Conservation (phyloP, 805 yeast species). For the Danielia oregonensis region DNA sequence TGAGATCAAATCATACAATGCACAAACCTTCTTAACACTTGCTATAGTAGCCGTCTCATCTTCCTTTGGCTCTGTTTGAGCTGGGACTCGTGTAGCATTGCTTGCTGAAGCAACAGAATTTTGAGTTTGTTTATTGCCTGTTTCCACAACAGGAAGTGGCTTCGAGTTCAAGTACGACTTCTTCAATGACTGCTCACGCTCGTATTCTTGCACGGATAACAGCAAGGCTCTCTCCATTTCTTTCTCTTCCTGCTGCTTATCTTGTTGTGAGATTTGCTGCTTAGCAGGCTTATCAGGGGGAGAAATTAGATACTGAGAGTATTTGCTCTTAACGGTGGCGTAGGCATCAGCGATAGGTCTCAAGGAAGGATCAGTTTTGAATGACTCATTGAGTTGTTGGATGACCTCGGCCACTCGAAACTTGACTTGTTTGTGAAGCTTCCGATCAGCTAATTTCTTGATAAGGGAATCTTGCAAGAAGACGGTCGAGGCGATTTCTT, state of each 20-base stretch:
- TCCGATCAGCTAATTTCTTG: constrained; percentile 47
- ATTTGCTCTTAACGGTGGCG: constrained; percentile 40
- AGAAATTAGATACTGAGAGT: constrained; percentile 27
- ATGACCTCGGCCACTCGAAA: constrained; percentile 62
- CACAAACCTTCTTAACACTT: constrained; percentile 65
- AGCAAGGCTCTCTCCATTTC: constrained; percentile 75
- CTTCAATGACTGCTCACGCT: constrained; percentile 32
- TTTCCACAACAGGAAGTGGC: constrained; percentile 32
- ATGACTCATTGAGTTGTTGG: constrained; percentile 60
- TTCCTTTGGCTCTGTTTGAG: no score
- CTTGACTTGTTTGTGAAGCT: constrained; percentile 67
- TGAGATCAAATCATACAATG: constrained; percentile 76
- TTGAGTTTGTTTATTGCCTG: constrained; percentile 12
- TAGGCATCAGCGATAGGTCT: constrained; percentile 64
- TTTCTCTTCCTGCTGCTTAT: constrained; percentile 63
- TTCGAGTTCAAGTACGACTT: constrained; percentile 25
- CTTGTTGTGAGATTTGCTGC: constrained; percentile 42
- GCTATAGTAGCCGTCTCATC: constrained; percentile 31
- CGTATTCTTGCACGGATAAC: constrained; percentile 64
- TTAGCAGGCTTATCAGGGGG: constrained; percentile 60
- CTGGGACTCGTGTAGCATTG: background rate
- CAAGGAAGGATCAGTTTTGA: constrained; percentile 72
- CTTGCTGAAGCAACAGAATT: constrained; percentile 1
- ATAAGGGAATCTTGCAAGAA: constrained; percentile 33
- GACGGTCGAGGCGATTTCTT: constrained; percentile 37